Evolutionary conservation across 176 grass and related monocot species (phyloP).

Genomic region (Aegilops tauschii): DNA sequence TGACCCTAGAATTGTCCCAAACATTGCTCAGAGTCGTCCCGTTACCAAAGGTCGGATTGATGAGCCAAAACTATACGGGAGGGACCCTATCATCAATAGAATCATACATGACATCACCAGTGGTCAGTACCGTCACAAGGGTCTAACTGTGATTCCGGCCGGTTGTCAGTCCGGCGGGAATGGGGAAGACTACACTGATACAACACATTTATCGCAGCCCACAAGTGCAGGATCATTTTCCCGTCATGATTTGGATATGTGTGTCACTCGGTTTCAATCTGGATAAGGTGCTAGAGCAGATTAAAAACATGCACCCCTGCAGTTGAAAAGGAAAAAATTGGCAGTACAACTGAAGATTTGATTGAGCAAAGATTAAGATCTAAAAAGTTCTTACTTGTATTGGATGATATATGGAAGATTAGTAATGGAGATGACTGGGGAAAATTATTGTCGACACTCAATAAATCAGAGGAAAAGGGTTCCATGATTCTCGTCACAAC

Average conservation of each 20-base stretch:
- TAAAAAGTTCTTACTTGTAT: no score
- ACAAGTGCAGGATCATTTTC: no score
- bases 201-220: slow-evolving; percentile 2
- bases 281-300: not conserved
- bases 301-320: fast-evolving
- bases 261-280: no score
- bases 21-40: not conserved
- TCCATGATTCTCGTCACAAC: slow-evolving; percentile 26
- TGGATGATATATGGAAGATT: no score
- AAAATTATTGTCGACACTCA: not conserved
- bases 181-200: slow-evolving; percentile 14
- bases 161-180: slow-evolving; percentile 32
- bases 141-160: slow-evolving; percentile 1
- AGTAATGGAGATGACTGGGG: no score
- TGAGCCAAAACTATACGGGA: slow-evolving; percentile 25
- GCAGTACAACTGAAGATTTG: not conserved
- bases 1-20: not conserved
- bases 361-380: not conserved
- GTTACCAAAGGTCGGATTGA: not conserved
- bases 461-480: not conserved
- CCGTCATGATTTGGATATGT: no score
- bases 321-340: not conserved
- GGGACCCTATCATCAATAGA: not conserved
- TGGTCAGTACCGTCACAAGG: not conserved
- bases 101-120: not conserved